A percentile compares a stretch with the other conserved stretches of the same genome.
Conservation (phyloP, 805 yeast species). For the Novakomyces olei region DNA sequence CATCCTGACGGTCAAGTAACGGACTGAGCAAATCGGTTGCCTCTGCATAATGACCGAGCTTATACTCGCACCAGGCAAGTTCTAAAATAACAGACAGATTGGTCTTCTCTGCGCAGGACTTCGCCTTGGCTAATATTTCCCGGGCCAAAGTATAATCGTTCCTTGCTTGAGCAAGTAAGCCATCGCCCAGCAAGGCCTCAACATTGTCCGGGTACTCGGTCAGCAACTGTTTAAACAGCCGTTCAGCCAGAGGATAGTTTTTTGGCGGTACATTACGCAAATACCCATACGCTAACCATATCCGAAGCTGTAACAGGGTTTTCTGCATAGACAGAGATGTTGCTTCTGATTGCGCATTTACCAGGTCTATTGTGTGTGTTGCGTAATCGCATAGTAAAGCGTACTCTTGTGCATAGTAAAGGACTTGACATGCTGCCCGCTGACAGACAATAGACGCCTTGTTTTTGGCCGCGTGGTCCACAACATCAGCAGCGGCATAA, state of each 20-base stretch:
- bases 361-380: no score
- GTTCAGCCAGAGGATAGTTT: conserved; percentile 52
- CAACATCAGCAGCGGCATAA: no score
- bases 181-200: conserved; percentile 61
- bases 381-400: no score
- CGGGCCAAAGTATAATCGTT: conserved; percentile 35
- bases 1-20: conserved; percentile 20
- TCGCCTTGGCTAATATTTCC: conserved; percentile 23
- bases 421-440: no score
- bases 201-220: conserved; percentile 24
- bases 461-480: no score
- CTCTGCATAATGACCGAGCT: conserved; percentile 23
- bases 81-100: conserved; percentile 43
- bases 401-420: no score
- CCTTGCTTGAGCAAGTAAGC: conserved; percentile 49
- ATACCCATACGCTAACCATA: no score
- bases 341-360: no score
- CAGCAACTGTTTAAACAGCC: conserved; percentile 44
- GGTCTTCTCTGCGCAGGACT: conserved; percentile 30
- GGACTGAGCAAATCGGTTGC: conserved; percentile 33
- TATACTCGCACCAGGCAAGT: conserved; percentile 56
- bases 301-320: no score
- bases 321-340: no score
- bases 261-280: conserved; percentile 82
- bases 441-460: no score